These are phyloP conservation scores for Lachnellula arida DNA, from an alignment of 2,329 filamentous ascomycete species.

Conservation along the genomic window DNA sequence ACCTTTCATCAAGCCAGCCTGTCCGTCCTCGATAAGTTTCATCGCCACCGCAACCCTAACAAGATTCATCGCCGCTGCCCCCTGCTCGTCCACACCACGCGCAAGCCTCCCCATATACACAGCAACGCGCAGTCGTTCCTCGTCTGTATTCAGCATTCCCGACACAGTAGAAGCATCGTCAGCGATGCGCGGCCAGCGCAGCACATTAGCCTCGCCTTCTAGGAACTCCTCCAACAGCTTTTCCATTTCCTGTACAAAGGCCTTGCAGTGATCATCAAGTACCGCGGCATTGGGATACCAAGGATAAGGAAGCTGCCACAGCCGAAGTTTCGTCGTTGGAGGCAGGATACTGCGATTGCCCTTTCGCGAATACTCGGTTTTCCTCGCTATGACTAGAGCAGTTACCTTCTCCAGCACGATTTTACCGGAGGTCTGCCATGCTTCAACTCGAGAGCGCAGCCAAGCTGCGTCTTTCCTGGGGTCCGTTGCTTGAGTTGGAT, in stretches of 20 bases:
- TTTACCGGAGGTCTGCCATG: conserved; percentile 5
- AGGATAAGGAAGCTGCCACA: conserved; percentile 13
- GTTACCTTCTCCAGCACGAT: conserved; percentile 7
- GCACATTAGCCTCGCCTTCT: conserved; percentile 1
- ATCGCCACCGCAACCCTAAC: conserved; percentile 7
- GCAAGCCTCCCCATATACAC: conserved; percentile 5
- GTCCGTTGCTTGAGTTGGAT: background rate
- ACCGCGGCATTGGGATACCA: background rate
- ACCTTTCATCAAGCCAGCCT: background rate
- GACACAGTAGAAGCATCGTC: conserved; percentile 3
- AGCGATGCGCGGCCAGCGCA: conserved; percentile 8
- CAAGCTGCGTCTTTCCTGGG: background rate
- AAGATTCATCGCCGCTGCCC: conserved; percentile 1
- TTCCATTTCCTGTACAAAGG: conserved; percentile 4
- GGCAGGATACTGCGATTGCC: conserved; percentile 3
- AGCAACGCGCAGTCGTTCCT: conserved; percentile 8
- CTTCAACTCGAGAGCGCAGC: background rate
- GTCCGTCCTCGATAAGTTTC: conserved; percentile 5
- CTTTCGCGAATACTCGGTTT: background rate
- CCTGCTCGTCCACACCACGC: background rate
- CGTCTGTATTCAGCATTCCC: conserved; percentile 4
- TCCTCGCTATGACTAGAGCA: background rate
- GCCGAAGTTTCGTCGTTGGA: conserved; percentile 1
- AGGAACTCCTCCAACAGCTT: conserved; percentile 1
- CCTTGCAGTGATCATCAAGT: conserved; percentile 4